Percentiles rank a stretch among this genome's conserved stretches.
phyloP scores from a whole-genome alignment of 2,329 filamentous ascomycete species.

The Anthostomella pinea region DNA sequence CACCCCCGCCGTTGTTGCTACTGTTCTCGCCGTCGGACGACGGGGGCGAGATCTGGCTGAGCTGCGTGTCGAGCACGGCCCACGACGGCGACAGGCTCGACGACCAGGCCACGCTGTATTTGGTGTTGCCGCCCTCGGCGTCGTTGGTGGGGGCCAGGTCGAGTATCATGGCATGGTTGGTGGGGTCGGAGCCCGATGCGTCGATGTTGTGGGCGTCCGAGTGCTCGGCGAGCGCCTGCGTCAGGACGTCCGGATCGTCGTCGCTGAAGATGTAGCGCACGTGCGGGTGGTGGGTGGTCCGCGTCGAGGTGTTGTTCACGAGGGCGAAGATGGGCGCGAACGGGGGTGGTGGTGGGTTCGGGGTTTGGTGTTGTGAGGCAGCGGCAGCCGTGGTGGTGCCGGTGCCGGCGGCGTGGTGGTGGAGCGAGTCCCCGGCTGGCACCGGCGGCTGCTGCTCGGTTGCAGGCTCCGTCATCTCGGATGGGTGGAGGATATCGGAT shows the following conservation, averaged over 20 bases:
- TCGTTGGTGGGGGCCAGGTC: conserved; percentile 51
- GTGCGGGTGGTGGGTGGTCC: conserved; percentile 76
- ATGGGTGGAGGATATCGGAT: conserved; percentile 9
- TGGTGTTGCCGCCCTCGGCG: conserved; percentile 35
- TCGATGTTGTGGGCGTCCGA: conserved; percentile 31
- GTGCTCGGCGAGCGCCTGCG: conserved; percentile 57
- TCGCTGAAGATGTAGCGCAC: conserved; percentile 93
- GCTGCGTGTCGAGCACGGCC: conserved; percentile 51
- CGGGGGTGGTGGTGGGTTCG: conserved; percentile 30
- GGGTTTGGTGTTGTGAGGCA: too few relatives aligned
- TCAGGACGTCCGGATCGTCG: conserved; percentile 78
- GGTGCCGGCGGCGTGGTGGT: too few relatives aligned
- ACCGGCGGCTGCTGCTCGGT: conserved; percentile 12
- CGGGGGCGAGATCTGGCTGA: conserved; percentile 40
- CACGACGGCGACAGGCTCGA: conserved; percentile 74
- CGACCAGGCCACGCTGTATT: conserved; percentile 63
- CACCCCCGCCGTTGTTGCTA: conserved; percentile 34
- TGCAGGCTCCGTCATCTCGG: conserved; percentile 29
- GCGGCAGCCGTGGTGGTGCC: too few relatives aligned
- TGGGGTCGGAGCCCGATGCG: conserved; percentile 27
- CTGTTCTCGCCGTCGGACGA: conserved; percentile 29
- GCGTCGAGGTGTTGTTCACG: conserved; percentile 70
- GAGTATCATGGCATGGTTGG: conserved; percentile 51
- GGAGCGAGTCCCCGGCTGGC: conserved; percentile 15
- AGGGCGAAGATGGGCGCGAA: conserved; percentile 86